Evolutionary conservation across 306 rosid genomes (phyloP).

Genomic region (Acacia melanoxylon): DNA sequence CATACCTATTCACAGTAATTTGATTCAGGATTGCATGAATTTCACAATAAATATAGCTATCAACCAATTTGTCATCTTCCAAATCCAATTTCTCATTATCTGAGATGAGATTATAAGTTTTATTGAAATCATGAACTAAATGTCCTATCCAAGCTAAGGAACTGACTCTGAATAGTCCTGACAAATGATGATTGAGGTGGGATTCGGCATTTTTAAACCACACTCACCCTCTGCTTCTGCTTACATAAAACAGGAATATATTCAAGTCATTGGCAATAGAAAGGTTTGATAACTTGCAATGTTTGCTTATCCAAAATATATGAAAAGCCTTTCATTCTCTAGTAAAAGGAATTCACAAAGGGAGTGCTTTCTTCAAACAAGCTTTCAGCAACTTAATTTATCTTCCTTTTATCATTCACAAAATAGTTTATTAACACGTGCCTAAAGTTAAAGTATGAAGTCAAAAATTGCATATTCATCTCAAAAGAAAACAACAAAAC

Average conservation of each 20-base stretch:
- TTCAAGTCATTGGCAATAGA: neutral
- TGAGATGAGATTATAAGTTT: neutral
- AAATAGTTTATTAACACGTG: neutral
- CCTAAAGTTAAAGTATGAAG: neutral
- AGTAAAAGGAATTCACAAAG: neutral
- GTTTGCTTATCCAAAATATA: neutral
- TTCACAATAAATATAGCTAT: neutral
- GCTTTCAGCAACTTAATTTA: neutral
- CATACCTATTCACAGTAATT: neutral
- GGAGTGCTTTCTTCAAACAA: neutral
- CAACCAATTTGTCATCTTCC: neutral
- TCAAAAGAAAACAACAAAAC: neutral
- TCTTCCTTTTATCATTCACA: neutral
- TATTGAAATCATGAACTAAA: neutral
- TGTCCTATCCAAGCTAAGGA: no score
- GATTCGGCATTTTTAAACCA: no score
- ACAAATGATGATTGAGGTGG: no score
- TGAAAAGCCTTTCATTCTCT: neutral
- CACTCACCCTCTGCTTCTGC: neutral
- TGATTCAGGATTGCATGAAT: neutral
- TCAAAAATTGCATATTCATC: neutral
- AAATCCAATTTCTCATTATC: neutral
- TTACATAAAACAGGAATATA: neutral
- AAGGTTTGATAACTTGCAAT: neutral
- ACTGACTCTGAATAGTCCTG: no score